Conservation (phyloP, 179 eudicot species). For the Corrigiola litoralis region DNA sequence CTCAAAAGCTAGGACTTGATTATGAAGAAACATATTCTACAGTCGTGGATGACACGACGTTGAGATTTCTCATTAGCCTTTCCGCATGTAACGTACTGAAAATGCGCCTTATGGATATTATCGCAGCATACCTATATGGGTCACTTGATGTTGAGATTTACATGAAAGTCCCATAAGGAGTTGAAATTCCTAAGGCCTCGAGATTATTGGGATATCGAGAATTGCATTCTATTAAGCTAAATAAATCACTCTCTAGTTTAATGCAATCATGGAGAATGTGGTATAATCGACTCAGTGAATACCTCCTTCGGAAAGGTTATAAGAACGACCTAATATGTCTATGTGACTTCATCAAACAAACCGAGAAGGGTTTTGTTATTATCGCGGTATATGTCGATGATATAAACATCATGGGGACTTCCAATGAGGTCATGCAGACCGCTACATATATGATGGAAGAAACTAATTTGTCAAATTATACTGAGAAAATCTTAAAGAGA, state of each 20-base stretch:
- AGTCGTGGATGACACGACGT: not conserved
- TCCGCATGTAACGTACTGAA: not conserved
- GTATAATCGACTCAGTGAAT: constrained; percentile 3
- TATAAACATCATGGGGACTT: constrained; percentile 3
- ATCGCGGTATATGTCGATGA: not conserved
- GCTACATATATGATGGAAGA: not conserved
- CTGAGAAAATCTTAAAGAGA: not conserved
- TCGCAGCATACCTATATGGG: not conserved
- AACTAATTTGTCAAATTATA: not conserved
- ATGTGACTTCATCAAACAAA: not conserved
- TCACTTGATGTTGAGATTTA: not conserved
- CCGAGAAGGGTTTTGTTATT: not conserved
- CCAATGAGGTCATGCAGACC: not conserved
- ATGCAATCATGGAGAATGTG: constrained; percentile 15
- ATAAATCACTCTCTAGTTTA: constrained; percentile 1
- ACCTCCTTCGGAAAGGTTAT: not conserved
- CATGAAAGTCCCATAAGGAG: not conserved
- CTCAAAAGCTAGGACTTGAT: constrained; percentile 1
- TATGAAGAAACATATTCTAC: not conserved
- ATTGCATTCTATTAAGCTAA: not conserved
- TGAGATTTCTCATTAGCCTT: not conserved
- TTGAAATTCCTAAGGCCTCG: not conserved
- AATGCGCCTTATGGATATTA: not conserved
- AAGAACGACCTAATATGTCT: constrained; percentile 2
- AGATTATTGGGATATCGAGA: not conserved